A percentile compares a stretch with the other conserved stretches of the same genome.
These are phyloP conservation scores for Antarctomyces pellizariae DNA, from an alignment of 495 filamentous ascomycete genomes.

Conservation along the genomic window DNA sequence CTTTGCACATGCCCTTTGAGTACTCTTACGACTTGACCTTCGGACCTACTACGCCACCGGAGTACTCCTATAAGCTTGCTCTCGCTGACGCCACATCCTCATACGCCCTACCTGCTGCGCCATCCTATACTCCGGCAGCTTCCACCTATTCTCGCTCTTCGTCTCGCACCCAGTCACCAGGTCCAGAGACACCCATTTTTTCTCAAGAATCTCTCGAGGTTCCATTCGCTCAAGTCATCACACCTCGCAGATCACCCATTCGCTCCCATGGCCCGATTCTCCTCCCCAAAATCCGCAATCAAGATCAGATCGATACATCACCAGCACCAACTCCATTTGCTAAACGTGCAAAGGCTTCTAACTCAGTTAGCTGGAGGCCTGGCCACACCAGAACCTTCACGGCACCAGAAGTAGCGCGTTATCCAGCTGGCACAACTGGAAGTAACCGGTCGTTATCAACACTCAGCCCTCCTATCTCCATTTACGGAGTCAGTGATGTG, in stretches of 20 bases:
- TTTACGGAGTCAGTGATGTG: too few species aligned
- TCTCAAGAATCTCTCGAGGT: conserved; percentile 50
- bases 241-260: conserved; percentile 48
- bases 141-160: conserved; percentile 14
- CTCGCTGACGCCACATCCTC: conserved; percentile 23
- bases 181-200: conserved; percentile 19
- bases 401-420: too few species aligned
- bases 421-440: too few species aligned
- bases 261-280: conserved; percentile 60
- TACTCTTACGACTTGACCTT: conserved; percentile 31
- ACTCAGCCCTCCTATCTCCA: too few species aligned
- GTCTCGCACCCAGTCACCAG: conserved; percentile 28
- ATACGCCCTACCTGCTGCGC: conserved; percentile 24
- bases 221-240: conserved; percentile 40
- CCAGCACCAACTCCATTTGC: conserved; percentile 26
- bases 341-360: conserved; percentile 20
- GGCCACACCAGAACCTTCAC: too few species aligned
- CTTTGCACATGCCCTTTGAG: too few species aligned
- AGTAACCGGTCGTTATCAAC: too few species aligned
- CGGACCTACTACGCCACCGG: conserved; percentile 21
- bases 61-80: conserved; percentile 14
- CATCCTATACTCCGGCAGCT: conserved; percentile 5
- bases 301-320: conserved; percentile 63
- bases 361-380: too few species aligned
- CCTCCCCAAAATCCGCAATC: conserved; percentile 66